Evolutionary conservation across 73 alveolate genomes (phyloP).

Genomic region (Loxodes magnus): DNA sequence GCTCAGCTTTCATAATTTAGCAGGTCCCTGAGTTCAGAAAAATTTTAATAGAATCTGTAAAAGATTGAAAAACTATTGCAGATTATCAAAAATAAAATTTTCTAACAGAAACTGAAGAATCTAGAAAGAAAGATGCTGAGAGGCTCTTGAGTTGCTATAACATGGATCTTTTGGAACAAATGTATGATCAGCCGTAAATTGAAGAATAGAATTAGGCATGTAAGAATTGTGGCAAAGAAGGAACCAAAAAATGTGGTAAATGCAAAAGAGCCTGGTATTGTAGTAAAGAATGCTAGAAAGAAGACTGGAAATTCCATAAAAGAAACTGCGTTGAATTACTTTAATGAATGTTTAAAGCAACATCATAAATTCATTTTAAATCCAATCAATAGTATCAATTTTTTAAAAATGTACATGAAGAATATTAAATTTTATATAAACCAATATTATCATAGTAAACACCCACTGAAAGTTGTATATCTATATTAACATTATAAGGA

Average conservation of each 20-base stretch:
- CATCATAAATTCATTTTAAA: no score
- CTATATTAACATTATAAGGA: no score
- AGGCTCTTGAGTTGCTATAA: background rate
- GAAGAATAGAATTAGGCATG: no score
- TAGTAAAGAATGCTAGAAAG: conserved; percentile 86
- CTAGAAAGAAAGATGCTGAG: conserved; percentile 27
- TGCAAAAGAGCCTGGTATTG: conserved; percentile 97
- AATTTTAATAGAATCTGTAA: conserved; percentile 24
- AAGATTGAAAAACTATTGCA: conserved; percentile 72
- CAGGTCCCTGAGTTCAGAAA: conserved; percentile 59
- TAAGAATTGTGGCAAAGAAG: conserved; percentile 81
- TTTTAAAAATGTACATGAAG: no score
- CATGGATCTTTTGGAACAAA: background rate
- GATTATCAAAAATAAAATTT: conserved; percentile 35
- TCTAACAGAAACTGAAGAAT: conserved; percentile 35
- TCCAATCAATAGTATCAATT: no score
- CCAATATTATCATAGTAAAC: no score
- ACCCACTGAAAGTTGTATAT: no score
- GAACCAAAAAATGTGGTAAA: conserved; percentile 84
- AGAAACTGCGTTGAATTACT: conserved; percentile 68
- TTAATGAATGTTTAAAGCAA: no score
- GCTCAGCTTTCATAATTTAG: conserved; percentile 51
- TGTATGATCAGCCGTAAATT: no score
- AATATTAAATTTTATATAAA: no score
- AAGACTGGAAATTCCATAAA: conserved; percentile 91